Percentiles rank a stretch among this genome's conserved stretches.
Evolutionary conservation across 73 alveolate genomes (phyloP).

Genomic region (Paramecium bursaria): DNA sequence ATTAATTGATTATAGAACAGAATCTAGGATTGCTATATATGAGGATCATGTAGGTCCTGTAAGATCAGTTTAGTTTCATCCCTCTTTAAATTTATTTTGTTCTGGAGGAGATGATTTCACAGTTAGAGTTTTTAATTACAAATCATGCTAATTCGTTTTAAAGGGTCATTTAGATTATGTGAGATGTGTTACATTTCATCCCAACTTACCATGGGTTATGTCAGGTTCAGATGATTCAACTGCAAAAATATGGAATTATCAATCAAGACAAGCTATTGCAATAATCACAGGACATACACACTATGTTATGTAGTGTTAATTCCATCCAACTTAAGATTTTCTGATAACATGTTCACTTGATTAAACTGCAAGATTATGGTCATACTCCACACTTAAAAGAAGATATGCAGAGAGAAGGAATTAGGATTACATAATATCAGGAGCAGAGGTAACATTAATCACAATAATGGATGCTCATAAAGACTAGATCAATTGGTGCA

Average conservation of each 20-base stretch:
- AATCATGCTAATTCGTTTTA: slow-evolving; percentile 86
- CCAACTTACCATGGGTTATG: slow-evolving; percentile 98
- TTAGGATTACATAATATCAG: slow-evolving; percentile 41
- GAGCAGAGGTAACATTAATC: slow-evolving; percentile 85
- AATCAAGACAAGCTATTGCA: slow-evolving; percentile 83
- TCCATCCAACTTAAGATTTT: slow-evolving; percentile 95
- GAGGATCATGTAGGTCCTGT: slow-evolving; percentile 93
- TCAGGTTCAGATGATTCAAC: slow-evolving; percentile 83
- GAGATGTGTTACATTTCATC: slow-evolving; percentile 97
- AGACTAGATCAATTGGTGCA: slow-evolving; percentile 91
- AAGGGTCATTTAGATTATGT: slow-evolving; percentile 98
- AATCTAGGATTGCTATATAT: slow-evolving; percentile 61
- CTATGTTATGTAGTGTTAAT: slow-evolving; percentile 98
- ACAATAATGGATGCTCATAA: slow-evolving; percentile 95
- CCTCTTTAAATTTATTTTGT: slow-evolving; percentile 88
- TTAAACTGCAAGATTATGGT: slow-evolving; percentile 97
- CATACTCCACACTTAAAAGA: not conserved
- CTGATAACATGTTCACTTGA: slow-evolving; percentile 97
- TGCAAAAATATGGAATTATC: slow-evolving; percentile 99
- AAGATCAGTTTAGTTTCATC: slow-evolving; percentile 74
- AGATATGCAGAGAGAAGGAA: slow-evolving; percentile 38
- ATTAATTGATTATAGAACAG: slow-evolving; percentile 95
- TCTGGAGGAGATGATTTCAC: slow-evolving; percentile 99
- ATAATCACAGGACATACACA: slow-evolving; percentile 98
- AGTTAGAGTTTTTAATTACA: slow-evolving; percentile 82